phyloP scores from a whole-genome alignment of 768 basidiomycete genomes.

The Lentinula sp. region DNA sequence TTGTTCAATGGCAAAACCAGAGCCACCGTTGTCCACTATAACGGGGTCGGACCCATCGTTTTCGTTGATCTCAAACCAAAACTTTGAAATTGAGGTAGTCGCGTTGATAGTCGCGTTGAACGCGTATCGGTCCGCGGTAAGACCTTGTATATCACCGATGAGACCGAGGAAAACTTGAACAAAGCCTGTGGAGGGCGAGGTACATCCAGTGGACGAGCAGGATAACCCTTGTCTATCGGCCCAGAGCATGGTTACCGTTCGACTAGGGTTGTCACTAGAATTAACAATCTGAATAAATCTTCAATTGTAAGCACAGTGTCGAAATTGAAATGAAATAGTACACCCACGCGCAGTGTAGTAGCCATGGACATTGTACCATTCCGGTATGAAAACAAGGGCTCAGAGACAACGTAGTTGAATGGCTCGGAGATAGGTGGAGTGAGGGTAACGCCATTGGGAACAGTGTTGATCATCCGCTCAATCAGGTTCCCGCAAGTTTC shows the following conservation, averaged over 20 bases:
- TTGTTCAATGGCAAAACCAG: constrained; percentile 33
- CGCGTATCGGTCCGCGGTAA: constrained; percentile 34
- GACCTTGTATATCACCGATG: constrained; percentile 7
- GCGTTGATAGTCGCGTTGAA: constrained; percentile 35
- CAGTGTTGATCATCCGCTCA: constrained; percentile 41
- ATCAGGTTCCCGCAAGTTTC: constrained; percentile 33
- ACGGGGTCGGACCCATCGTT: constrained; percentile 30
- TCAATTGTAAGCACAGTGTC: too few relatives aligned
- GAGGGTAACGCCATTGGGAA: constrained; percentile 35
- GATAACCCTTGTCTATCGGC: neutral
- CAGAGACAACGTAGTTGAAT: constrained; percentile 26
- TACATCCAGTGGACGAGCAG: neutral
- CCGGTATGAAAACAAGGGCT: constrained; percentile 26
- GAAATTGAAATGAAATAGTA: neutral
- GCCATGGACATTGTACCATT: constrained; percentile 32
- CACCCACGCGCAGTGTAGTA: constrained; percentile 31
- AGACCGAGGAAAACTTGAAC: neutral
- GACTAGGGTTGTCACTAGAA: neutral
- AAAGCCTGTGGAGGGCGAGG: neutral
- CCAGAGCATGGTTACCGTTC: constrained; percentile 1
- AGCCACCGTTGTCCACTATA: constrained; percentile 35
- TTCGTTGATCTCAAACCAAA: constrained; percentile 46
- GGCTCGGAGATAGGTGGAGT: constrained; percentile 30
- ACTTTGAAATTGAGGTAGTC: constrained; percentile 34
- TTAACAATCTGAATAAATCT: neutral